Base-by-base conservation (phyloP, 208 protist genomes). In the Borovskyia barvae region DNA sequence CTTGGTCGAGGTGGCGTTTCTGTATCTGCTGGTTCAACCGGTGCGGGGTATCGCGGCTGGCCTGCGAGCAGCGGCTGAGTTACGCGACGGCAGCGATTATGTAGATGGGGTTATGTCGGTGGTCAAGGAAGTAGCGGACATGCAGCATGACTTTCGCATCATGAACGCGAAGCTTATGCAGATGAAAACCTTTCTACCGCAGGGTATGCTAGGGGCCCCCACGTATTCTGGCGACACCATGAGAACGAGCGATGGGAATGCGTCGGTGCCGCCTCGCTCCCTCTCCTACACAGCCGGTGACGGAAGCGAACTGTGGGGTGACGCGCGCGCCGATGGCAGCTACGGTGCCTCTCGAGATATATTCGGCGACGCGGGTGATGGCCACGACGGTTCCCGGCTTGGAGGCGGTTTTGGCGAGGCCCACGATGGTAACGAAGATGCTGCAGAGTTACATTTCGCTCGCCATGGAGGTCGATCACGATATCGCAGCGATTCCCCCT, bases 141-240 rank as follows among this genome's bases (percentile, higher is more conserved):
- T 87, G 70, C 80, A 84, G 53, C 32, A 42, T 32, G 15, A 83
- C 51, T 84, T 87, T n/a, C 32, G 36, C 26, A 65, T 69, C 7
- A 67, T 87, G 62, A 82, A 77, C 54, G 15, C 37, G 17, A 65
- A 84, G 63, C 59, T 87, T 1, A 76, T 80, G 62, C 72, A 63
- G 26, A 82, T 87, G 77, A 87, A 80, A 58, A 51, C 58, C 20
- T 80, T 84, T 43, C 30, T 84, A 17, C 77, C 77, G 12, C 65
- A 75, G 33, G 76, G 67, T 35, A 61, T 82, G 41, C 58, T 84
- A 19, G 70, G 59, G 1, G 25, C 53, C n/a, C 9, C 9, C 3
- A 15, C 32, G 26, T 2, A 14, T n/a, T 17, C 14, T 43, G 17
- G 20, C 6, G 53, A 35, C 22, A 32, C 32, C 4, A 14, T 33